Conservation (phyloP, 2,329 filamentous ascomycete species). For the Rhexocercosporidium sp. region DNA sequence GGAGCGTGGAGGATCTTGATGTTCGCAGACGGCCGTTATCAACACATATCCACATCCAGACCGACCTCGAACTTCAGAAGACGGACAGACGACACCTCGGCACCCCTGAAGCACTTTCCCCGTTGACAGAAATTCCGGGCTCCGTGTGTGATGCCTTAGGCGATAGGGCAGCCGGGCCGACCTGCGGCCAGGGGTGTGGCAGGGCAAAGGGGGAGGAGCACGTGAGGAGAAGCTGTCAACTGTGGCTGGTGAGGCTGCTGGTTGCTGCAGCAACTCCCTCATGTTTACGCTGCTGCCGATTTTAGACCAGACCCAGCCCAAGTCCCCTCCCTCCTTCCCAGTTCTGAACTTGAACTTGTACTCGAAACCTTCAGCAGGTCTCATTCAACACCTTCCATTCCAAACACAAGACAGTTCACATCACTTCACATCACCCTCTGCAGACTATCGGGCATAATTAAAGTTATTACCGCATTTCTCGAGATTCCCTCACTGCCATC, state of each 20-base stretch:
- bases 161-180: not conserved
- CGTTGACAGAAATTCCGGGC: not conserved
- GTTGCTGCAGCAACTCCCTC: constrained; percentile 7
- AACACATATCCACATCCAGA: not conserved
- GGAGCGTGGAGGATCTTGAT: constrained; percentile 25
- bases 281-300: constrained; percentile 24
- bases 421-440: constrained; percentile 15
- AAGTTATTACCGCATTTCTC: constrained; percentile 12
- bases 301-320: constrained; percentile 9
- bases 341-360: constrained; percentile 12
- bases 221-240: no score
- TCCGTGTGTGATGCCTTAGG: not conserved
- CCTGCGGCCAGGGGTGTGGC: no score
- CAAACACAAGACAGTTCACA: constrained; percentile 13
- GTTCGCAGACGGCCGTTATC: not conserved
- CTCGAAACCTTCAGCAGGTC: constrained; percentile 5
- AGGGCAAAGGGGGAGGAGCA: no score
- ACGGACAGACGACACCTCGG: not conserved
- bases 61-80: not conserved
- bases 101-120: not conserved
- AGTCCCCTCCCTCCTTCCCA: not conserved
- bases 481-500: constrained; percentile 1
- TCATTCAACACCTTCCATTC: constrained; percentile 21
- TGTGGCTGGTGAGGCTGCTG: not conserved
- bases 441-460: constrained; percentile 26